These are phyloP conservation scores for Dioscorea dumetorum DNA, from an alignment of 106 monocot species.

Conservation along the genomic window DNA sequence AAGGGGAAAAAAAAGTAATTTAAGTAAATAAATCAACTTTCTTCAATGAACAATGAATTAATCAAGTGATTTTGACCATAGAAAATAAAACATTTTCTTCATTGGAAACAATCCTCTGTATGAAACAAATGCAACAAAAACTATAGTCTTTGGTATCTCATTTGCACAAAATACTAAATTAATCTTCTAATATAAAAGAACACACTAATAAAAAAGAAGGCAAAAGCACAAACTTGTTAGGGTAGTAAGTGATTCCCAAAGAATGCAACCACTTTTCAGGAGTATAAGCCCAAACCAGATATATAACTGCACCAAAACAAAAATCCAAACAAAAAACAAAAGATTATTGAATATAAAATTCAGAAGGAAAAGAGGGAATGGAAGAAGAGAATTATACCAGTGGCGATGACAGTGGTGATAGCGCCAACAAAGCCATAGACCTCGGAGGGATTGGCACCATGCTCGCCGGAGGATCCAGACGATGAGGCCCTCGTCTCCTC, in stretches of 20 bases:
- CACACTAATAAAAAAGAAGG: too few relatives aligned
- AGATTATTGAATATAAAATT: neutral
- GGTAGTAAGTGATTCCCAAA: slow-evolving; percentile 92
- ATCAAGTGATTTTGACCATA: too few relatives aligned
- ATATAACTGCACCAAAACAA: slow-evolving; percentile 31
- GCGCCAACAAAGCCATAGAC: slow-evolving; percentile 98
- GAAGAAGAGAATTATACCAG: slow-evolving; percentile 4
- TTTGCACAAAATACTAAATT: too few relatives aligned
- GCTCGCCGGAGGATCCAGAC: slow-evolving; percentile 13
- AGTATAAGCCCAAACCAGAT: slow-evolving; percentile 87
- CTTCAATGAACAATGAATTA: too few relatives aligned
- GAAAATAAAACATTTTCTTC: too few relatives aligned
- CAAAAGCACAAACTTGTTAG: slow-evolving; percentile 54
- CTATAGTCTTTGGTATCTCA: too few relatives aligned
- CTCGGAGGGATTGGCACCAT: slow-evolving; percentile 83
- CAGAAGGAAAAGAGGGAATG: slow-evolving; percentile 3
- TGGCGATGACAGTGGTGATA: slow-evolving; percentile 81
- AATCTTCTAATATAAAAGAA: too few relatives aligned
- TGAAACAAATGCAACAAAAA: too few relatives aligned
- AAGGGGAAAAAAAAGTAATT: too few relatives aligned
- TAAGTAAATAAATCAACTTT: too few relatives aligned
- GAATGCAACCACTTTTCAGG: slow-evolving; percentile 75
- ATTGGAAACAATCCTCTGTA: too few relatives aligned
- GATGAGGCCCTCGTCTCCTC: slow-evolving; percentile 7
- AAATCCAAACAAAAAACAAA: slow-evolving; percentile 12